These are phyloP conservation scores for Narthecium ossifragum DNA, from an alignment of 106 monocot species.

Conservation along the genomic window DNA sequence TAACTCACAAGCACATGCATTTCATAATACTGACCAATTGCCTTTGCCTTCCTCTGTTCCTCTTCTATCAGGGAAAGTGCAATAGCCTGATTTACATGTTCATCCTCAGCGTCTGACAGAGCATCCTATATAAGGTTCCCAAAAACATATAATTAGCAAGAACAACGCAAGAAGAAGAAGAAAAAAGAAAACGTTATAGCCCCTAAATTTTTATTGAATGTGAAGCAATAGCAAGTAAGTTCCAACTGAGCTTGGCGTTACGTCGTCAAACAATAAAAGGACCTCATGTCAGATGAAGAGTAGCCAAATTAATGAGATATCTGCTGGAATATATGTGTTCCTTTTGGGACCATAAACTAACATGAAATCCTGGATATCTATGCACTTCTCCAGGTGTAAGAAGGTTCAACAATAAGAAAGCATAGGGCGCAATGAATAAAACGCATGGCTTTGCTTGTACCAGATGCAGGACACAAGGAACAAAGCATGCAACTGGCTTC, in stretches of 20 bases:
- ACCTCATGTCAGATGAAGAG: not conserved
- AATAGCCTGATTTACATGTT: slow-evolving; percentile 44
- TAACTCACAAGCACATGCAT: not conserved
- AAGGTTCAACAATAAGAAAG: not conserved
- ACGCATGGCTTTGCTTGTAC: no score
- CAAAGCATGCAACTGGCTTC: not conserved
- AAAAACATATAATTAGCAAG: not conserved
- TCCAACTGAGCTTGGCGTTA: not conserved
- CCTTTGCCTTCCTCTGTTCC: slow-evolving; percentile 31
- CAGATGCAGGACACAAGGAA: no score
- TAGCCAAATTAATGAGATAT: not conserved
- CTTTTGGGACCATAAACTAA: no score
- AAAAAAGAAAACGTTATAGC: no score
- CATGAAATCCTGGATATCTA: no score
- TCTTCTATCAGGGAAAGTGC: slow-evolving; percentile 45
- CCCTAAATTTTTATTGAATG: no score
- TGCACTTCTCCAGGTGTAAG: not conserved
- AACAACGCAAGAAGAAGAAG: no score
- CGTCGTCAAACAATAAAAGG: not conserved
- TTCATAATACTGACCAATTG: slow-evolving; percentile 13
- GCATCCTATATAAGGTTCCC: slow-evolving; percentile 15
- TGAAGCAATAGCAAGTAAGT: not conserved
- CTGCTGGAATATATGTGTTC: not conserved
- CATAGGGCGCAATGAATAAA: no score
- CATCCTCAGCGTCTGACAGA: slow-evolving; percentile 28